A percentile compares a stretch with the other conserved stretches of the same genome.
phyloP scores from a whole-genome alignment of 495 filamentous ascomycete genomes.

The Aspergillus funiculosus region DNA sequence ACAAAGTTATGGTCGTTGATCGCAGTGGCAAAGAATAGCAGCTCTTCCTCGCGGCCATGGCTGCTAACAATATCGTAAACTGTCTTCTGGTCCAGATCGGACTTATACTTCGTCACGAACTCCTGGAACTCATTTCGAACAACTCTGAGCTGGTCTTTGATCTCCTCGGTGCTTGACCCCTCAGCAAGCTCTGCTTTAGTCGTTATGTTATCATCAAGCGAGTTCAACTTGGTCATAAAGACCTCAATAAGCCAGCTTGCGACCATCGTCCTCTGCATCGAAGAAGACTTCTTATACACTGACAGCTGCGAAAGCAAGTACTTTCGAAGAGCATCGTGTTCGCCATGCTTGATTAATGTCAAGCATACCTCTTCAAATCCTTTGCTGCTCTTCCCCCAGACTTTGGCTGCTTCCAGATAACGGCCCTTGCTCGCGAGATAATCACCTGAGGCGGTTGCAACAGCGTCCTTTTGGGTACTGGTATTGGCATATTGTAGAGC shows the following conservation, averaged over 20 bases:
- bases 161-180: constrained; percentile 60
- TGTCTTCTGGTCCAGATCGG: constrained; percentile 83
- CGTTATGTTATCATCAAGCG: constrained; percentile 86
- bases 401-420: constrained; percentile 75
- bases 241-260: constrained; percentile 92
- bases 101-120: constrained; percentile 76
- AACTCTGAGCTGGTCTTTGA: constrained; percentile 61
- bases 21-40: constrained; percentile 82
- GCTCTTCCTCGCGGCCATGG: constrained; percentile 87
- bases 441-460: constrained; percentile 86
- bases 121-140: constrained; percentile 78
- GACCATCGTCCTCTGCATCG: constrained; percentile 94
- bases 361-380: constrained; percentile 93
- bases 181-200: constrained; percentile 81
- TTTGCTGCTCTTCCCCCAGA: constrained; percentile 94
- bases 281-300: constrained; percentile 70
- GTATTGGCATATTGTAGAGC: constrained; percentile 75
- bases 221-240: constrained; percentile 96
- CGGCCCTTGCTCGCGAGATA: constrained; percentile 72
- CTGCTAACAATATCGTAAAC: constrained; percentile 94
- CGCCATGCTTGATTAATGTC: constrained; percentile 78
- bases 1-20: constrained; percentile 92
- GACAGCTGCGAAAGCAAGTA: constrained; percentile 82
- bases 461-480: constrained; percentile 73
- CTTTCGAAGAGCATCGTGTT: constrained; percentile 85